Conservation (phyloP, 2,329 filamentous ascomycete genomes). For the Aspergillus neoniger region DNA sequence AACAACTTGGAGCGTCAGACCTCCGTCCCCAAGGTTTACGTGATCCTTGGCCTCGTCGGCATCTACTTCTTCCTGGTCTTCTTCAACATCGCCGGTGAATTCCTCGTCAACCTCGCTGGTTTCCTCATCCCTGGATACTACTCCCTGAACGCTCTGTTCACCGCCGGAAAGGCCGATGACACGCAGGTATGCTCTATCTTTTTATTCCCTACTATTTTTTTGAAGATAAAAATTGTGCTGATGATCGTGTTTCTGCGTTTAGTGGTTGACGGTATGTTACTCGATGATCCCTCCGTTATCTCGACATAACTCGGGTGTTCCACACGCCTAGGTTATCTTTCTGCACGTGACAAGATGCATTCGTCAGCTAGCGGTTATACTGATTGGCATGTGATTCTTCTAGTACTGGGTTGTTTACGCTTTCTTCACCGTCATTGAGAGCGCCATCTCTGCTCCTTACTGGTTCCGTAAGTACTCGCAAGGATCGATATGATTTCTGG, state of each 20-base stretch:
- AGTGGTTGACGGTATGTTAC: conserved; percentile 62
- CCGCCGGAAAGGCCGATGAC: conserved; percentile 61
- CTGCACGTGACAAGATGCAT: conserved; percentile 28
- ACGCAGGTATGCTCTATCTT: conserved; percentile 56
- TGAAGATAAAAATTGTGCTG: neutral
- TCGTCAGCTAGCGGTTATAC: conserved; percentile 7
- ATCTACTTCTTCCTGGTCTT: conserved; percentile 72
- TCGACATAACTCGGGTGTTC: conserved; percentile 1
- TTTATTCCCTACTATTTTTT: neutral
- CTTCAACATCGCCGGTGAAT: conserved; percentile 70
- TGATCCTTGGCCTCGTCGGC: conserved; percentile 63
- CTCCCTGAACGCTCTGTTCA: conserved; percentile 66
- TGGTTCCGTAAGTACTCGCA: conserved; percentile 60
- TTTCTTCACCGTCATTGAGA: conserved; percentile 67
- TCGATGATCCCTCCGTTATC: conserved; percentile 17
- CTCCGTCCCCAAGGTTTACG: conserved; percentile 68
- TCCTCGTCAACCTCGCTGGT: conserved; percentile 67
- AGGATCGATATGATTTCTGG: neutral
- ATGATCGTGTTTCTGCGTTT: conserved; percentile 16
- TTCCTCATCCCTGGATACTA: conserved; percentile 68
- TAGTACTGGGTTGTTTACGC: conserved; percentile 70
- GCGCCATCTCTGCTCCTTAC: conserved; percentile 66
- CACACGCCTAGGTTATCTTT: conserved; percentile 8
- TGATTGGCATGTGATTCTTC: conserved; percentile 26
- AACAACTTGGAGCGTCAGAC: conserved; percentile 70